Percentiles rank a stretch among this genome's conserved stretches.
These are phyloP conservation scores for Lentinula edodes DNA, from an alignment of 768 basidiomycete species.

Conservation along the genomic window DNA sequence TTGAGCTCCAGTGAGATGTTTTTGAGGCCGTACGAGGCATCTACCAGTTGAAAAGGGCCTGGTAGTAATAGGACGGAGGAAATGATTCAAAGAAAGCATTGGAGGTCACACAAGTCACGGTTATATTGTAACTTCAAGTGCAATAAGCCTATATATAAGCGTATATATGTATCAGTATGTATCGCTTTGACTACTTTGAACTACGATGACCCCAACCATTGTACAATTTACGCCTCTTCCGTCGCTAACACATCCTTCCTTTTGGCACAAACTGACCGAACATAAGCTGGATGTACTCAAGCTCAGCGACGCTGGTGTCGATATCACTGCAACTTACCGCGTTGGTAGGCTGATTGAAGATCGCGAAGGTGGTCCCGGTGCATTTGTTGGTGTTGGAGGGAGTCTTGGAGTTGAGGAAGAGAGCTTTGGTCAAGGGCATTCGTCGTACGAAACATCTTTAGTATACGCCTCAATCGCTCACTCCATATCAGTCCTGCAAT, in stretches of 20 bases:
- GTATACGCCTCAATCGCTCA: conserved; percentile 3
- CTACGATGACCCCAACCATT: conserved; percentile 39
- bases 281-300: conserved; percentile 89
- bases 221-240: conserved; percentile 89
- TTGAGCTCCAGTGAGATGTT: background rate
- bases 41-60: background rate
- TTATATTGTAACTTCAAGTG: background rate
- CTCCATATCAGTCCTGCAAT: conserved; percentile 31
- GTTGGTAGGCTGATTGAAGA: conserved; percentile 71
- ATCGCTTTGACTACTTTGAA: background rate
- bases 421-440: conserved; percentile 43
- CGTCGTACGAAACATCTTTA: conserved; percentile 33
- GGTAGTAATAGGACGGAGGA: background rate
- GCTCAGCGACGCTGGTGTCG: conserved; percentile 66
- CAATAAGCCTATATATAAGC: no score
- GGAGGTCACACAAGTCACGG: background rate
- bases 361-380: conserved; percentile 56
- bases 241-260: conserved; percentile 82
- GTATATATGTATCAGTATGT: no score
- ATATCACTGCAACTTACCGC: conserved; percentile 63
- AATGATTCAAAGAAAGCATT: background rate
- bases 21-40: background rate
- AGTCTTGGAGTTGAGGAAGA: conserved; percentile 61
- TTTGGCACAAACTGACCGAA: conserved; percentile 88
- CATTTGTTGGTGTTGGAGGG: conserved; percentile 67